phyloP scores from a whole-genome alignment of 1,284 basidiomycete species.

The Ganoderma multipileum region DNA sequence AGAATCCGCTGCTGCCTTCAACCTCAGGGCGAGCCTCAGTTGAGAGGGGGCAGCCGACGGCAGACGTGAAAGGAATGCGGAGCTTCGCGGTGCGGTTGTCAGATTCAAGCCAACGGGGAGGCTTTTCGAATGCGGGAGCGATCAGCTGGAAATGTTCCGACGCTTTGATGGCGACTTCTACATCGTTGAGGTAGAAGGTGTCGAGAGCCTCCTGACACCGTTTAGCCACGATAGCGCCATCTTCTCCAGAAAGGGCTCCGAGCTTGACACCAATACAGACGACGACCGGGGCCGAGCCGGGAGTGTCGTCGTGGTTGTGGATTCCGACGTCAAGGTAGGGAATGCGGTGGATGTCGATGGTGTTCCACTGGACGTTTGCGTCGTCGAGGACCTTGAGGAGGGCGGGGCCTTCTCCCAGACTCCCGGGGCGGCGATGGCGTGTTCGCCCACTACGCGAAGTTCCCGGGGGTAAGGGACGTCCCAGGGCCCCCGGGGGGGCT shows the following conservation, averaged over 20 bases:
- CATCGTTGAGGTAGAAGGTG: neutral
- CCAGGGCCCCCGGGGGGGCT: neutral
- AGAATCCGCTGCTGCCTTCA: conserved; percentile 44
- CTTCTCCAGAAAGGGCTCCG: neutral
- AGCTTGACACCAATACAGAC: neutral
- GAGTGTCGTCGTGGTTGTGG: neutral
- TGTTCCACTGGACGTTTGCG: neutral
- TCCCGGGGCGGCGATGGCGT: neutral
- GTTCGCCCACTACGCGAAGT: neutral
- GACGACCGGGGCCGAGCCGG: neutral
- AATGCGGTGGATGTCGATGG: neutral
- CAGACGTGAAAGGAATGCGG: neutral
- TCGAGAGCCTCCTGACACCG: neutral
- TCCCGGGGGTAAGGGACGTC: neutral
- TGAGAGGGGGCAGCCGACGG: neutral
- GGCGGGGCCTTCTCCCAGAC: neutral
- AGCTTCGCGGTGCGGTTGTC: neutral
- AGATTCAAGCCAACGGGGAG: neutral
- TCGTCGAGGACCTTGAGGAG: neutral
- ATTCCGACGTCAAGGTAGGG: neutral
- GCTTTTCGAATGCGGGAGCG: neutral
- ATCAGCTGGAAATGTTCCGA: neutral
- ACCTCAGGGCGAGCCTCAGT: conserved; percentile 6
- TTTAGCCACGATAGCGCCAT: neutral
- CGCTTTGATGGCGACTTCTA: neutral